Percentiles rank a stretch among this genome's conserved stretches.
Conservation (phyloP, 1,139 yeast species). For the Eremothecium coryli region DNA sequence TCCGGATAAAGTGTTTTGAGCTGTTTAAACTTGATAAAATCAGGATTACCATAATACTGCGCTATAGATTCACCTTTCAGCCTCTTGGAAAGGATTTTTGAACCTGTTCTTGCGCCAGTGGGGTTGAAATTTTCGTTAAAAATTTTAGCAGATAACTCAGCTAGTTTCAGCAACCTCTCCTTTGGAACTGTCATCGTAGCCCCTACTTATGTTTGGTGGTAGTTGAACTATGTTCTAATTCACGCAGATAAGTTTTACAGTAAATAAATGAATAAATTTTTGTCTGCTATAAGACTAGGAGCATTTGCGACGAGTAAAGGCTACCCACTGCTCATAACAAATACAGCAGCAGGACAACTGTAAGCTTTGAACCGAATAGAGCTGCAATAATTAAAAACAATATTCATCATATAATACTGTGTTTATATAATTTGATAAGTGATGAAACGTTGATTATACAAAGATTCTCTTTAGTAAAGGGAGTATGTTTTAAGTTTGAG, state of each 20-base stretch:
- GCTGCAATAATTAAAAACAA: too few species aligned
- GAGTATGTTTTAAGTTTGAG: not conserved
- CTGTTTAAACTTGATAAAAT: slow-evolving; percentile 55
- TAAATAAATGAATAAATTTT: too few species aligned
- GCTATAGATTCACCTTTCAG: slow-evolving; percentile 68
- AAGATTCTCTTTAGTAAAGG: slow-evolving; percentile 5
- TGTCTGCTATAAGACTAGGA: too few species aligned
- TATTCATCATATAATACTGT: slow-evolving; percentile 10
- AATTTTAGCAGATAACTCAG: slow-evolving; percentile 49
- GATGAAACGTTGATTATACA: slow-evolving; percentile 7
- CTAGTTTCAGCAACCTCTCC: slow-evolving; percentile 44
- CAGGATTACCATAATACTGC: slow-evolving; percentile 69
- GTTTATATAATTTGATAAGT: slow-evolving; percentile 10
- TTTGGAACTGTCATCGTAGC: slow-evolving; percentile 27
- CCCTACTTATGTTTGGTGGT: not conserved
- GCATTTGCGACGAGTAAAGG: too few species aligned
- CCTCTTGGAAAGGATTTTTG: slow-evolving; percentile 62
- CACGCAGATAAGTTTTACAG: too few species aligned
- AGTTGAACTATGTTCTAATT: not conserved
- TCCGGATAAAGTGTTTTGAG: slow-evolving; percentile 49
- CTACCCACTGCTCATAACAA: too few species aligned
- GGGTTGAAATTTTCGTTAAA: slow-evolving; percentile 68
- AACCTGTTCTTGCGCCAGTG: slow-evolving; percentile 57
- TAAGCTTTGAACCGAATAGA: too few species aligned
- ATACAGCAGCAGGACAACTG: too few species aligned